A percentile compares a stretch with the other conserved stretches of the same genome.
Conservation (phyloP, 306 rosid species). For the Cucurbita pepo region DNA sequence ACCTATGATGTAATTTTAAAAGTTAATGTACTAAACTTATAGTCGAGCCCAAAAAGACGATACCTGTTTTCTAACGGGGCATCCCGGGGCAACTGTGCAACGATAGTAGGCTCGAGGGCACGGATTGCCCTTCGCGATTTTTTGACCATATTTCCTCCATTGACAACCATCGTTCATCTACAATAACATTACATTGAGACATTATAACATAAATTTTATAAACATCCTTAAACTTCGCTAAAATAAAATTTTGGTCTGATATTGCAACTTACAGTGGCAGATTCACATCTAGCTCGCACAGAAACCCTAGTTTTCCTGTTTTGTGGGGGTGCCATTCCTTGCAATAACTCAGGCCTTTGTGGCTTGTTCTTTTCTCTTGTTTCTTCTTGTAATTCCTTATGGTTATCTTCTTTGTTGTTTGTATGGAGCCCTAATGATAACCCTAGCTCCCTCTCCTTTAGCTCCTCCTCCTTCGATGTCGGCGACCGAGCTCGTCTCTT, state of each 20-base stretch:
- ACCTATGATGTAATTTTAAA: too few species aligned
- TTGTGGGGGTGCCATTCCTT: slow-evolving; percentile 25
- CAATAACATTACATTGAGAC: neutral
- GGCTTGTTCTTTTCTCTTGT: slow-evolving; percentile 18
- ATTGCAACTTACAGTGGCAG: slow-evolving; percentile 51
- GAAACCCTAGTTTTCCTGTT: slow-evolving; percentile 95
- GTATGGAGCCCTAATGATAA: slow-evolving; percentile 53
- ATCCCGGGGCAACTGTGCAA: slow-evolving; percentile 74
- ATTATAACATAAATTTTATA: too few species aligned
- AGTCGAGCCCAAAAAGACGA: neutral
- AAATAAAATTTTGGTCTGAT: too few species aligned
- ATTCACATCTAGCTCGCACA: slow-evolving; percentile 85
- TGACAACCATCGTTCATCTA: slow-evolving; percentile 95
- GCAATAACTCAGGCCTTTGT: slow-evolving; percentile 17
- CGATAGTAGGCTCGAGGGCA: slow-evolving; percentile 96
- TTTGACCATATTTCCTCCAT: slow-evolving; percentile 97
- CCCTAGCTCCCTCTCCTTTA: slow-evolving; percentile 35
- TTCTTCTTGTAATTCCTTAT: slow-evolving; percentile 1
- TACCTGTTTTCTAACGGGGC: slow-evolving; percentile 93
- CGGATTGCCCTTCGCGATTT: slow-evolving; percentile 86
- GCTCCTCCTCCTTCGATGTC: slow-evolving; percentile 11
- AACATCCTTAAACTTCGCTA: too few species aligned
- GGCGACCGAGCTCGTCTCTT: slow-evolving; percentile 13
- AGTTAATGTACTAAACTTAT: neutral
- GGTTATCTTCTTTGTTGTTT: slow-evolving; percentile 9